phyloP scores from a whole-genome alignment of 2,329 filamentous ascomycete genomes.

The Parafenestella ontariensis region DNA sequence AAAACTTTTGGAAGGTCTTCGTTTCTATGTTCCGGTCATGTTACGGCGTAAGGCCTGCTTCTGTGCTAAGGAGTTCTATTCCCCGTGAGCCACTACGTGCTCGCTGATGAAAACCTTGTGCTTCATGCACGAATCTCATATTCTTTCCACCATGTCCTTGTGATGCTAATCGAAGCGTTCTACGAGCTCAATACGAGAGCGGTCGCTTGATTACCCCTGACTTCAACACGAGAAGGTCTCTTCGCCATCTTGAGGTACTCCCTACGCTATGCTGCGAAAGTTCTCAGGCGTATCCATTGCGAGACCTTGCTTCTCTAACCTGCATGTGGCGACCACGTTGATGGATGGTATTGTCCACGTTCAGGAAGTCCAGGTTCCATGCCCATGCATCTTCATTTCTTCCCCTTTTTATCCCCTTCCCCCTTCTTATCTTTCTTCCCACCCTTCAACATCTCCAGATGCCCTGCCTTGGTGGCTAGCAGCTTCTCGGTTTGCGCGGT shows the following conservation, averaged over 20 bases:
- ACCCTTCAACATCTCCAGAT: slow-evolving; percentile 71
- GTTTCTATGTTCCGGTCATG: slow-evolving; percentile 6
- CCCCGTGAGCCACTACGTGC: slow-evolving; percentile 3
- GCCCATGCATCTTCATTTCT: neutral
- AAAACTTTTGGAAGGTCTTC: neutral
- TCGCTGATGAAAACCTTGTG: slow-evolving; percentile 1
- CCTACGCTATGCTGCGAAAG: neutral
- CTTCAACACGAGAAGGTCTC: neutral
- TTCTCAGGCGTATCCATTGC: neutral
- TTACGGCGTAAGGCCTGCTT: slow-evolving; percentile 3
- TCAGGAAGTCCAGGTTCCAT: neutral
- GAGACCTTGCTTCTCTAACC: neutral
- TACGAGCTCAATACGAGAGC: too few species aligned
- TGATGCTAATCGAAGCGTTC: neutral
- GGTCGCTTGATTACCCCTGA: neutral
- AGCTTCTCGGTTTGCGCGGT: slow-evolving; percentile 71
- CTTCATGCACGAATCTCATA: neutral
- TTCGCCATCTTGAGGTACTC: neutral
- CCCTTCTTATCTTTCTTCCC: slow-evolving; percentile 64
- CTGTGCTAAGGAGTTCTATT: neutral
- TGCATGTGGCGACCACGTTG: neutral
- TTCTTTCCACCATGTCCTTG: neutral
- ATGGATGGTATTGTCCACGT: neutral
- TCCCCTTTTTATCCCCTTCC: slow-evolving; percentile 22
- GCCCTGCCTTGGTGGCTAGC: slow-evolving; percentile 71